Base-by-base conservation (phyloP, 257 asterid genomes). In the Solanum rostratum region DNA sequence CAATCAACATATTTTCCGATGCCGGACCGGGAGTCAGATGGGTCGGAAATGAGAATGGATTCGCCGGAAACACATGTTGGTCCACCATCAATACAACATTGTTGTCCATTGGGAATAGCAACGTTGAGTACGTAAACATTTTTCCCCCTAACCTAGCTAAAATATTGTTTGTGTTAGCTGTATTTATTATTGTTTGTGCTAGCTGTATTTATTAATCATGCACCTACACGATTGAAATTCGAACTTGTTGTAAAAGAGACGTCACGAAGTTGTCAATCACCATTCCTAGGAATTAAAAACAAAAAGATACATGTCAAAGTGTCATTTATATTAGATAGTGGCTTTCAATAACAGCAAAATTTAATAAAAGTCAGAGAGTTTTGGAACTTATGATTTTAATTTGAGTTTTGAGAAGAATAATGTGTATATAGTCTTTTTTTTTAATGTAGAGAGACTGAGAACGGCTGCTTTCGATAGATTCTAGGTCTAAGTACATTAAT, bases 11-110 rank as follows among this genome's bases (percentile, higher is more conserved):
- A 92, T 96, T 95, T 78, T 95, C 98, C 39, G 99, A 96, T 13
- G 98, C 98, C 15, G 99, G 99, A 18, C 98, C 99, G 13, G 92
- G 90, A 53, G 79, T 95, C 83, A 89, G 99, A 86, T 96, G 99
- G 99, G 94, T 96, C 55, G 99, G 99, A 27, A 88, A 95, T 27
- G 99, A 96, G 92, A 55, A 85, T 0, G 99, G 99, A 3, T 94
- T 63, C 45, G 98, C 98, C 76, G 98, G 97, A 3, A 85, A 14
- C 78, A 95, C 99, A 0, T 91, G 95, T 70, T 96, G 99, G 99
- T 96, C 99, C 87, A 92, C 98, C 91, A 93, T 96, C 80, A 96
- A 96, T 55, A 88, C 88, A 49, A 90, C 98, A 2, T 90, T 94
- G 14, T 87, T 96, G 13, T 91, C 98, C 6, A 96, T 96, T 18